These are phyloP conservation scores for Lepidium didymum DNA, from an alignment of 345 rosid species.

Conservation along the genomic window DNA sequence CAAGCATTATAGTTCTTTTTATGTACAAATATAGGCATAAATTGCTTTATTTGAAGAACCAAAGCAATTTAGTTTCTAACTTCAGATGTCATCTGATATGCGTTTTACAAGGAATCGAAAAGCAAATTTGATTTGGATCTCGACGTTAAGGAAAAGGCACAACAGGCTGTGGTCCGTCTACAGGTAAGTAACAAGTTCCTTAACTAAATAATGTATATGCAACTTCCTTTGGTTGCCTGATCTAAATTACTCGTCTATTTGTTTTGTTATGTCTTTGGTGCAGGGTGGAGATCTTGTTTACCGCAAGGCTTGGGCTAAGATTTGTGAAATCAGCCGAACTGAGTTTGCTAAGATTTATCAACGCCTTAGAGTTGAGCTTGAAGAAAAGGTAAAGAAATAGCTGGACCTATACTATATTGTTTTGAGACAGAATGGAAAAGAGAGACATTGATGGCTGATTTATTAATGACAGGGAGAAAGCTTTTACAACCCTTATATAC, in stretches of 20 bases:
- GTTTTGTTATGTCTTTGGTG: neutral
- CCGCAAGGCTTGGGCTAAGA: slow-evolving; percentile 56
- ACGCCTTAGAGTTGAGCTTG: slow-evolving; percentile 56
- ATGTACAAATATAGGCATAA: neutral
- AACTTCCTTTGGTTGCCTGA: neutral
- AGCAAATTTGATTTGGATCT: slow-evolving; percentile 55
- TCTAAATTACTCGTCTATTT: neutral
- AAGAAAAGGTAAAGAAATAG: slow-evolving; percentile 63
- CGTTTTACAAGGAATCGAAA: slow-evolving; percentile 68
- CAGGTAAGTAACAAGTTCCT: slow-evolving; percentile 42
- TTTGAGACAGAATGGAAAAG: neutral
- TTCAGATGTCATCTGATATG: slow-evolving; percentile 30
- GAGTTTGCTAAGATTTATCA: slow-evolving; percentile 64
- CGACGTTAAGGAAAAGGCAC: slow-evolving; percentile 67
- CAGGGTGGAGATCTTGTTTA: slow-evolving; percentile 70
- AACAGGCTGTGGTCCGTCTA: slow-evolving; percentile 68
- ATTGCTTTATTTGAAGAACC: neutral
- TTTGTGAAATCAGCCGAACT: slow-evolving; percentile 53
- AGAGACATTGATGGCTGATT: neutral
- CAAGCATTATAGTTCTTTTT: neutral
- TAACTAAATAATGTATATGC: neutral
- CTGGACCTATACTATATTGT: neutral
- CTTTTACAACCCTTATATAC: slow-evolving; percentile 72
- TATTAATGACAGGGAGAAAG: slow-evolving; percentile 35
- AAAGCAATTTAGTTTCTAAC: slow-evolving; percentile 15